These are phyloP conservation scores for Eucalyptus cladocalyx DNA, from an alignment of 345 rosid species.

Conservation along the genomic window DNA sequence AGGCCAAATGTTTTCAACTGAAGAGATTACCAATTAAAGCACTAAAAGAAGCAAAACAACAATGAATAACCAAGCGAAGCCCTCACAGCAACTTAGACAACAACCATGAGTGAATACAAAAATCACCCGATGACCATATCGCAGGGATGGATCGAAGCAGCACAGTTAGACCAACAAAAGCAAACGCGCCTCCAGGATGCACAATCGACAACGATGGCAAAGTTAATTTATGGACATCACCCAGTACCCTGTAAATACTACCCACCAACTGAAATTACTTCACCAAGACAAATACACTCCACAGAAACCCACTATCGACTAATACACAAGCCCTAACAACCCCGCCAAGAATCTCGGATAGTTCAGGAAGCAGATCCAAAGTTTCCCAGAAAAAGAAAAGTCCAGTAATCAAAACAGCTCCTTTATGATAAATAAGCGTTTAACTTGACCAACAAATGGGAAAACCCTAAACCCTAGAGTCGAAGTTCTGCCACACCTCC, in stretches of 20 bases:
- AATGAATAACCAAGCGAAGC: not conserved
- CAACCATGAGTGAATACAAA: not conserved
- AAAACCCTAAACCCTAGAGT: not conserved
- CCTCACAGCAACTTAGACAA: not conserved
- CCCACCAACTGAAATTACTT: not conserved
- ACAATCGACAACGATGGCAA: fast-evolving
- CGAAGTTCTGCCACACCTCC: not conserved
- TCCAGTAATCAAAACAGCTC: not conserved
- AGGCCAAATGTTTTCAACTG: not conserved
- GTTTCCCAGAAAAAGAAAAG: not conserved
- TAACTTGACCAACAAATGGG: not conserved
- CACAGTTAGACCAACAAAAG: not conserved
- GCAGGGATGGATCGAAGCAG: not conserved
- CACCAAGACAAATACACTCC: not conserved
- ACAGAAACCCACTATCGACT: not conserved
- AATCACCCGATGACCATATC: not conserved
- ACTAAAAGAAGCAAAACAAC: not conserved
- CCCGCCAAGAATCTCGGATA: not conserved
- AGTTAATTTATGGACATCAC: conserved; percentile 34
- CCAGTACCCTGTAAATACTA: not conserved
- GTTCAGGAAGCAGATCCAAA: not conserved
- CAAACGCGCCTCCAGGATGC: fast-evolving
- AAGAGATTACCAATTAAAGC: not conserved
- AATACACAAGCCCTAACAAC: not conserved
- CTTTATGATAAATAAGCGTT: not conserved